phyloP scores from a whole-genome alignment of 2,329 filamentous ascomycete genomes.

The Fusarium siculi region DNA sequence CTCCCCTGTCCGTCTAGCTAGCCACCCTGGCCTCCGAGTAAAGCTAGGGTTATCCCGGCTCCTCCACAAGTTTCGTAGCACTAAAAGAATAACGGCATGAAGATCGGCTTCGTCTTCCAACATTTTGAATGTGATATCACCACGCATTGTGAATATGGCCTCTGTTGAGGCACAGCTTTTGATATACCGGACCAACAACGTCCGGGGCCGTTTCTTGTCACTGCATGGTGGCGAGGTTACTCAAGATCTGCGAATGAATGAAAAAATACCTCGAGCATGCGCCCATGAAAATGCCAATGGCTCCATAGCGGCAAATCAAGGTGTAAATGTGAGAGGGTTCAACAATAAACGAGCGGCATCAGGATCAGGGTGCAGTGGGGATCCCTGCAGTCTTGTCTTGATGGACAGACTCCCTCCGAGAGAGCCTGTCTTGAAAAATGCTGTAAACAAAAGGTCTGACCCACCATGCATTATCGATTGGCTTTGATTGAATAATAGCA shows the following conservation, averaged over 20 bases:
- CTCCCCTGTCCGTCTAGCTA: constrained; percentile 39
- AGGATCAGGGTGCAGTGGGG: constrained; percentile 40
- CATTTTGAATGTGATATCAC: constrained; percentile 22
- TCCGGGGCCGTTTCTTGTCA: not conserved
- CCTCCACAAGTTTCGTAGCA: constrained; percentile 43
- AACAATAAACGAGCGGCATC: constrained; percentile 32
- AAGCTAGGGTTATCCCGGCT: constrained; percentile 46
- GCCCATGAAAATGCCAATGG: constrained; percentile 33
- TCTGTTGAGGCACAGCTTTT: constrained; percentile 4
- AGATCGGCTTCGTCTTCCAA: constrained; percentile 36
- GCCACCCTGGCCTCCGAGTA: constrained; percentile 35
- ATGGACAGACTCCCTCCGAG: constrained; percentile 37
- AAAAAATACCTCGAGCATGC: constrained; percentile 34
- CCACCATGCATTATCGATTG: constrained; percentile 33
- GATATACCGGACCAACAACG: constrained; percentile 13
- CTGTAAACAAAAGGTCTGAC: constrained; percentile 36
- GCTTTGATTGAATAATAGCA: constrained; percentile 18
- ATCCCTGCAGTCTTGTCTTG: constrained; percentile 28
- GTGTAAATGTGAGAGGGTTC: constrained; percentile 32
- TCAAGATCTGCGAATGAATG: constrained; percentile 25
- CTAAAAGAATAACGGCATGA: constrained; percentile 38
- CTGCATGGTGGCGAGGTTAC: constrained; percentile 29
- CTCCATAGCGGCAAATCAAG: constrained; percentile 40
- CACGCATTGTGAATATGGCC: constrained; percentile 17
- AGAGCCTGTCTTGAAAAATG: constrained; percentile 24